These are phyloP conservation scores for Heliosperma pusillum DNA, from an alignment of 148 eudicot genomes.

Conservation along the genomic window DNA sequence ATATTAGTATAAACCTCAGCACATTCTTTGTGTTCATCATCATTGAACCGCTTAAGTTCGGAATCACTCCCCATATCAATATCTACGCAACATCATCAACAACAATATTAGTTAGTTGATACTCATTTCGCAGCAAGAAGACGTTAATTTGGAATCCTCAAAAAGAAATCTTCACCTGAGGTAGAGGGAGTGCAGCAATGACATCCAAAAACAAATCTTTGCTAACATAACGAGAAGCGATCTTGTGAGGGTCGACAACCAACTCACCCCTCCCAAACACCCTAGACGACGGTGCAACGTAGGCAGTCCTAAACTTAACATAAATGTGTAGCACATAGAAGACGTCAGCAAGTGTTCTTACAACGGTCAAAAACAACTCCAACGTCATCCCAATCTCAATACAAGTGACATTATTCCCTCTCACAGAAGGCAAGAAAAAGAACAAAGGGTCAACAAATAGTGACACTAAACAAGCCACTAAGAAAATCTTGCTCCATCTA, in stretches of 20 bases:
- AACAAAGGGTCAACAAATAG: slow-evolving; percentile 73
- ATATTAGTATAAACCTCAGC: slow-evolving; percentile 53
- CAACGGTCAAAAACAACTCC: slow-evolving; percentile 43
- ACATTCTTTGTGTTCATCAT: slow-evolving; percentile 62
- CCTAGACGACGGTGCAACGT: slow-evolving; percentile 77
- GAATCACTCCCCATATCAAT: slow-evolving; percentile 66
- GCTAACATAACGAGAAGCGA: slow-evolving; percentile 49
- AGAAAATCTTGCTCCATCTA: slow-evolving; percentile 57
- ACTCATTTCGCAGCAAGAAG: no score
- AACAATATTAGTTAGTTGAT: no score
- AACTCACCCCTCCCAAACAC: slow-evolving; percentile 86
- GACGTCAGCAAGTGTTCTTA: slow-evolving; percentile 54
- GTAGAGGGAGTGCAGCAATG: slow-evolving; percentile 74
- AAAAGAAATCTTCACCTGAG: no score
- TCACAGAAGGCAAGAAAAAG: slow-evolving; percentile 55
- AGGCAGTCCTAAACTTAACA: slow-evolving; percentile 74
- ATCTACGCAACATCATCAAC: no score
- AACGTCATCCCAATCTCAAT: slow-evolving; percentile 42
- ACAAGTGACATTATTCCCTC: slow-evolving; percentile 36
- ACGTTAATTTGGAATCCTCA: no score
- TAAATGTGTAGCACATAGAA: slow-evolving; percentile 61
- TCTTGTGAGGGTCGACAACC: slow-evolving; percentile 54
- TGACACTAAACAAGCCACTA: slow-evolving; percentile 49
- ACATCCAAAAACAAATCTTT: slow-evolving; percentile 58
- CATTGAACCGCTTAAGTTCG: slow-evolving; percentile 55